phyloP scores from a whole-genome alignment of 148 eudicot genomes.

The Rhododendron griersonianum region DNA sequence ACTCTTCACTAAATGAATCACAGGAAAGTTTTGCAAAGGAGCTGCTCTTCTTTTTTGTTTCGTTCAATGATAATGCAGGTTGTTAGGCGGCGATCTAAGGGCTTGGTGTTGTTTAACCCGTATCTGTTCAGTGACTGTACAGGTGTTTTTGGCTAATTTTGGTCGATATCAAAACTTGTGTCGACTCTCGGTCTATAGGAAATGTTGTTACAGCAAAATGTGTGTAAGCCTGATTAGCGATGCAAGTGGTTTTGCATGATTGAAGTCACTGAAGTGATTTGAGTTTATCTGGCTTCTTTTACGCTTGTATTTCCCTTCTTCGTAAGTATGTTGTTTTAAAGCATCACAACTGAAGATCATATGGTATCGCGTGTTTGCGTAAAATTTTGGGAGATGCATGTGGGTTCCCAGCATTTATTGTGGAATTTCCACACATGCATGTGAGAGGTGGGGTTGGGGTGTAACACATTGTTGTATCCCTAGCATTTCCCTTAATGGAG shows the following conservation, averaged over 20 bases:
- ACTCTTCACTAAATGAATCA: conserved; percentile 19
- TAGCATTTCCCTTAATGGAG: no score
- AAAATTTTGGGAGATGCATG: no score
- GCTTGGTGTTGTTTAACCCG: background rate
- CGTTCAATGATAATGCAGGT: background rate
- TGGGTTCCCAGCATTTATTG: no score
- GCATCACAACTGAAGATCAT: background rate
- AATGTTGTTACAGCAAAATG: background rate
- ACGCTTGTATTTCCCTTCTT: background rate
- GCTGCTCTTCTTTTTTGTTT: background rate
- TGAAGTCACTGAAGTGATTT: conserved; percentile 3
- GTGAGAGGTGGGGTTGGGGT: no score
- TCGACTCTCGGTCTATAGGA: background rate
- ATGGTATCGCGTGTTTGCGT: background rate
- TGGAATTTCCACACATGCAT: no score
- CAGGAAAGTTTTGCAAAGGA: background rate
- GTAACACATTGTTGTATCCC: no score
- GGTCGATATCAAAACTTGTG: background rate
- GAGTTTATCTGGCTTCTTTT: background rate
- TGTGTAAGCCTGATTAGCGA: background rate
- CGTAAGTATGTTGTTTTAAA: background rate
- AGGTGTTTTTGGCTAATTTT: conserved; percentile 6
- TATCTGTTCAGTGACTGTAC: conserved; percentile 3
- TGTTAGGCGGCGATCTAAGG: background rate
- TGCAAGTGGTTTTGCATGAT: background rate